Evolutionary conservation across 2,329 filamentous ascomycete genomes (phyloP).

Genomic region (Monosporascus ibericus): DNA sequence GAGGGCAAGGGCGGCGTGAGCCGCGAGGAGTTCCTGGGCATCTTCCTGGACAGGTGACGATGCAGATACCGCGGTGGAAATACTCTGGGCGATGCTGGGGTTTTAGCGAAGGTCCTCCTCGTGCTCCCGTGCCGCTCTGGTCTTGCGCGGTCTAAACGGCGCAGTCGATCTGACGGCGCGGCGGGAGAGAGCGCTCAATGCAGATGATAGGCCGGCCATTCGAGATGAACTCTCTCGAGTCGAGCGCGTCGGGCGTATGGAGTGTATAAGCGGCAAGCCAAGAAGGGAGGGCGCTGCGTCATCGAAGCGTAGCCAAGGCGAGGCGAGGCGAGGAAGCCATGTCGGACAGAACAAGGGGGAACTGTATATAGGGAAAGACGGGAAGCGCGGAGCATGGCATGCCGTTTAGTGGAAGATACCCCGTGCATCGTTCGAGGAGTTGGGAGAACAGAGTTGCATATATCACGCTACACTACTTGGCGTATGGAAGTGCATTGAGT

Average conservation of each 20-base stretch:
- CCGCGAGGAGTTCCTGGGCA: constrained; percentile 62
- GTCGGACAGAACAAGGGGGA: not conserved
- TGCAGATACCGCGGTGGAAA: not conserved
- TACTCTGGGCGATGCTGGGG: not conserved
- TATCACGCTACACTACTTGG: not conserved
- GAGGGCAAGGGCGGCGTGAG: constrained; percentile 80
- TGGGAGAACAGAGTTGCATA: not conserved
- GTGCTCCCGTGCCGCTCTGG: no score
- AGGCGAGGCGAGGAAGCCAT: constrained; percentile 13
- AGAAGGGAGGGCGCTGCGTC: constrained; percentile 4
- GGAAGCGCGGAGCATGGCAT: not conserved
- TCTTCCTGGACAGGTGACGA: constrained; percentile 32
- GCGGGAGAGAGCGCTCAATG: not conserved
- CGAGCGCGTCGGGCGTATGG: not conserved
- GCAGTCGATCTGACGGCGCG: not conserved
- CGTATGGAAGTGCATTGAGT: not conserved
- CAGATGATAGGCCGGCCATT: not conserved
- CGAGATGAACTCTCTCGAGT: not conserved
- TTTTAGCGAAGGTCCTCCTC: not conserved
- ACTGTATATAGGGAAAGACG: not conserved
- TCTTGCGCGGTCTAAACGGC: no score
- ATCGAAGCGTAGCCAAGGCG: not conserved
- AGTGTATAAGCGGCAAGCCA: constrained; percentile 13
- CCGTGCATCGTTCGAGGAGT: not conserved
- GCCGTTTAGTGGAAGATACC: not conserved